Conservation (phyloP, 2,329 filamentous ascomycete genomes). For the Helicocarpus griseus region DNA sequence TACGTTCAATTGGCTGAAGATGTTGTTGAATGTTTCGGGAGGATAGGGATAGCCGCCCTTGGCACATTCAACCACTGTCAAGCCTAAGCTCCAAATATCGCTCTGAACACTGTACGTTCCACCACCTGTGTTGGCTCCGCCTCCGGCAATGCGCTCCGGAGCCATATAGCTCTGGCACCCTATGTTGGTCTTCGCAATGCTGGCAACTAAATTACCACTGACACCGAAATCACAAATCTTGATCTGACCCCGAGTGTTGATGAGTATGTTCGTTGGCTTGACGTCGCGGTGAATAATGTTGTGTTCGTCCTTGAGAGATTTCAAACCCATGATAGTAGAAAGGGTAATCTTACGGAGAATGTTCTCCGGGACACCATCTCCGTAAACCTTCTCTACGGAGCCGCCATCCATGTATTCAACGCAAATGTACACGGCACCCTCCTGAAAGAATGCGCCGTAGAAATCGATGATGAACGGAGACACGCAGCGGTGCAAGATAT, state of each 20-base stretch:
- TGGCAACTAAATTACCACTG: constrained; percentile 89
- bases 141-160: constrained; percentile 84
- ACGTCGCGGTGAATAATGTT: constrained; percentile 99
- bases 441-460: constrained; percentile 97
- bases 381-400: constrained; percentile 92
- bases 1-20: constrained; percentile 94
- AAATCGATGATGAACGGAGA: constrained; percentile 98
- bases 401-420: constrained; percentile 99
- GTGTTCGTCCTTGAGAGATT: constrained; percentile 90
- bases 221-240: constrained; percentile 99
- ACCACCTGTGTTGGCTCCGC: constrained; percentile 60
- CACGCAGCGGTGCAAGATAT: constrained; percentile 88
- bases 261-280: constrained; percentile 96
- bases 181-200: constrained; percentile 97
- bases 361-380: constrained; percentile 77
- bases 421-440: constrained; percentile 97
- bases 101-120: constrained; percentile 97
- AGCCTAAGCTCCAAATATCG: constrained; percentile 91
- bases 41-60: constrained; percentile 93
- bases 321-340: constrained; percentile 81
- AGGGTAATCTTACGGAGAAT: constrained; percentile 85
- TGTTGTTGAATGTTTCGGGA: constrained; percentile 94
- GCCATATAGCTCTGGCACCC: constrained; percentile 99
- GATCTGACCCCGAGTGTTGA: constrained; percentile 80
- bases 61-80: constrained; percentile 93